phyloP scores from a whole-genome alignment of 2,329 filamentous ascomycete species.

The Ophiognomonia clavigignenti-juglandacearum region DNA sequence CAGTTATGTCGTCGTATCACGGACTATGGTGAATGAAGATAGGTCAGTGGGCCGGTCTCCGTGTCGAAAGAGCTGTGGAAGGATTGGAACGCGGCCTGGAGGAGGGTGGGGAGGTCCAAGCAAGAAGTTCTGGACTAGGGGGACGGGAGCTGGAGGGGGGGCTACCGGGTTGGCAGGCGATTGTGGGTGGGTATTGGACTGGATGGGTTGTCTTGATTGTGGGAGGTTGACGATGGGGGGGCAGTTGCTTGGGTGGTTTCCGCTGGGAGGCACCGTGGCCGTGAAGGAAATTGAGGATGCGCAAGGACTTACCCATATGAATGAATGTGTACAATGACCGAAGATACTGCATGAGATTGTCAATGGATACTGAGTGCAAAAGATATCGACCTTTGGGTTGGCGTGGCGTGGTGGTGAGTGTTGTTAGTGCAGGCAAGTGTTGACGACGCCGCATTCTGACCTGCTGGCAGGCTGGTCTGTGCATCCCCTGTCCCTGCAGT shows the following conservation, averaged over 20 bases:
- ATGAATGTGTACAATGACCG: conserved; percentile 14
- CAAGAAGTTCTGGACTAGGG: too few species aligned
- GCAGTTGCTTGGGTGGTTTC: too few species aligned
- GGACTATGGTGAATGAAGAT: background rate
- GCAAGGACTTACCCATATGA: conserved; percentile 13
- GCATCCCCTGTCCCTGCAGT: too few species aligned
- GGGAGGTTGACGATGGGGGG: conserved; percentile 7
- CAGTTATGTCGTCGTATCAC: conserved; percentile 1
- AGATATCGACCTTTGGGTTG: conserved; percentile 15
- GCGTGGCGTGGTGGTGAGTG: too few species aligned
- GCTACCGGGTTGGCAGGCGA: too few species aligned
- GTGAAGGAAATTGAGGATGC: background rate
- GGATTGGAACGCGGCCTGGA: background rate
- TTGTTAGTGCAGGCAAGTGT: too few species aligned
- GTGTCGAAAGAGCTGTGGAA: background rate
- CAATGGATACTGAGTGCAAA: conserved; percentile 18
- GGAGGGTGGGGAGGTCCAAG: background rate
- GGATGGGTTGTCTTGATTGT: too few species aligned
- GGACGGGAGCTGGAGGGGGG: background rate
- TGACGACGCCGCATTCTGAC: too few species aligned
- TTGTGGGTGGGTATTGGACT: conserved; percentile 1
- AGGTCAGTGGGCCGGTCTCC: background rate
- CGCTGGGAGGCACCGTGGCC: too few species aligned
- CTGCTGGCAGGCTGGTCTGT: too few species aligned
- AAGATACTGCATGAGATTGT: conserved; percentile 15